phyloP scores from a whole-genome alignment of 208 protist species.

The Acanthamoeba comandoni region DNA sequence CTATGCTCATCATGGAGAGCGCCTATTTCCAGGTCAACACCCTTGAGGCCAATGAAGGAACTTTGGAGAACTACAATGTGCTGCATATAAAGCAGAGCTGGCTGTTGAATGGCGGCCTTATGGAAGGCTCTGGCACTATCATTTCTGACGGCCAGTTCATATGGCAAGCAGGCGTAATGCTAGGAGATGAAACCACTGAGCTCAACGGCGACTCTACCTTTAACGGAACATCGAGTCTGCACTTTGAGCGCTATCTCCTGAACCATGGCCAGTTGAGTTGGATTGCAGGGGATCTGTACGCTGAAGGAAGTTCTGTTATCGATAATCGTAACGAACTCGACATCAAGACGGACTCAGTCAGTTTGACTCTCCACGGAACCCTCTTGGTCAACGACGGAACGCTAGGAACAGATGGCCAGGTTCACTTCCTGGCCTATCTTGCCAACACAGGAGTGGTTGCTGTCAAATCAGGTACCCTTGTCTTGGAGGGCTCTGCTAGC shows the following conservation, averaged over 20 bases:
- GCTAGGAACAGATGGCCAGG: not conserved
- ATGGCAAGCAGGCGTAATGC: no score
- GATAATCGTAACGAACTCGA: not conserved
- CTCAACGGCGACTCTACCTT: no score
- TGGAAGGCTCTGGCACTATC: no score
- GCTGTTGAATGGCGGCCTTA: conserved; percentile 32
- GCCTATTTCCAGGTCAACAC: conserved; percentile 59
- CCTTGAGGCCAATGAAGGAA: conserved; percentile 19
- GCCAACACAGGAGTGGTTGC: conserved; percentile 29
- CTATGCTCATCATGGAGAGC: conserved; percentile 8
- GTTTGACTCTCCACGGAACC: not conserved
- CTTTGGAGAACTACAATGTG: conserved; percentile 18
- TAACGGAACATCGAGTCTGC: no score
- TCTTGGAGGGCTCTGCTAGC: conserved; percentile 21
- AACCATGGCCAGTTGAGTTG: conserved; percentile 4
- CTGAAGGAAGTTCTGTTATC: conserved; percentile 21
- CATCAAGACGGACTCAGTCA: not conserved
- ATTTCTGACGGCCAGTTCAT: no score
- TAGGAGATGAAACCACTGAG: no score
- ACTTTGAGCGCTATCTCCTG: no score
- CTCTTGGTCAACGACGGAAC: conserved; percentile 26
- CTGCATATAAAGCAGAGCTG: conserved; percentile 48
- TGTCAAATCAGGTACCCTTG: conserved; percentile 9
- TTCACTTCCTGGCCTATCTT: conserved; percentile 40
- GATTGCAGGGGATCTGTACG: conserved; percentile 3